Evolutionary conservation across 1,284 basidiomycete genomes (phyloP), one percentile per base, ranked within the genome.

Genomic region (Pseudozyma sp.): DNA sequence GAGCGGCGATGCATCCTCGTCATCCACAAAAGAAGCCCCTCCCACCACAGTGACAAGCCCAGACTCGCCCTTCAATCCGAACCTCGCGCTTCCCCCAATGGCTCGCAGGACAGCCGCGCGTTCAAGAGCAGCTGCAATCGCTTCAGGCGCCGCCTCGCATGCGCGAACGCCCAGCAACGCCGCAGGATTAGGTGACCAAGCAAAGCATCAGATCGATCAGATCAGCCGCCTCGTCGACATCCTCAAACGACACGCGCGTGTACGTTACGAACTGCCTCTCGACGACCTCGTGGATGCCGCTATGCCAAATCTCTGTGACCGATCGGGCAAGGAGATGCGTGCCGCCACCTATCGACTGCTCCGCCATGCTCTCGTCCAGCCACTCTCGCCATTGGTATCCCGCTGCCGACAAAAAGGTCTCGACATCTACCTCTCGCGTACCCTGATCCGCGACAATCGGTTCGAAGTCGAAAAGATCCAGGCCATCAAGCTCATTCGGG

Each of bases 401-500:
- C 47, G 90, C 90, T 10, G 89, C 90, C 31, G 88, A 88, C 65
- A 86, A 86, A 46, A 83, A 17, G 87, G 91, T 8, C 84, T 97
- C 44, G 94, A 97, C 79, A 94, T 92, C 89, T 94, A 93, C 80
- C 89, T 98, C 53, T 89, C 50, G 61, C 94, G 94, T 67, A 90
- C 94, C 0, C 87, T 97, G 31, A 89, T 91, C 1, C 90, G 94
- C 16, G 95, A 97, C 81, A 90, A 90, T 80, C 92, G 94, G 79
- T 87, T 91, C 75, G 89, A 91, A 1, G 87, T 91, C 3, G 96
- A 99, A 86, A 92, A 94, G 81, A 93, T 97, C 82, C 94, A 98
- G 84, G 94, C 90, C n/a, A 90, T 99, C 77, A 93, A 94, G 70
- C 89, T 98, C 19, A 89, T 98, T 49, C 91, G 96, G n/a, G 87